Percentiles rank a stretch among this genome's conserved stretches.
Conservation (phyloP, 768 basidiomycete genomes). For the Trametes gibbosa region DNA sequence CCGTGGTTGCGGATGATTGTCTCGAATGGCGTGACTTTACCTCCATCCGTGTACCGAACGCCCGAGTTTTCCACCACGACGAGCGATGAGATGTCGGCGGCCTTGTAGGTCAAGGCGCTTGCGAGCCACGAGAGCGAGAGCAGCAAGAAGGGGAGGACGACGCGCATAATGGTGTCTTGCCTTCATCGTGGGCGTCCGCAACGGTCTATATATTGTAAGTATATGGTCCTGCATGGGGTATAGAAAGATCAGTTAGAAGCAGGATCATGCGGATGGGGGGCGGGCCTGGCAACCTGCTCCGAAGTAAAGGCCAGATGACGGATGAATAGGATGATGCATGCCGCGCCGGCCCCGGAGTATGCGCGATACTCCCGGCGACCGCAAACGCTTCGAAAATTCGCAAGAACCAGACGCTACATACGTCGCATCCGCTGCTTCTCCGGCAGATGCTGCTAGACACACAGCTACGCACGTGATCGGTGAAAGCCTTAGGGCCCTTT, state of each 20-base stretch:
- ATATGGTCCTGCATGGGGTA: background rate
- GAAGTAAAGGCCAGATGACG: background rate
- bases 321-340: background rate
- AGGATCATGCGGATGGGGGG: background rate
- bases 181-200: too few relatives aligned
- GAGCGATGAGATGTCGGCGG: conserved; percentile 57
- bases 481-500: too few relatives aligned
- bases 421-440: too few relatives aligned
- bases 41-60: conserved; percentile 42
- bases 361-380: background rate
- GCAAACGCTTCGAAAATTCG: background rate
- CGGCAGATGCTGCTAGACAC: too few relatives aligned
- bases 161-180: conserved; percentile 1
- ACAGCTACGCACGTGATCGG: too few relatives aligned
- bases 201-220: background rate
- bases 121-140: conserved; percentile 13
- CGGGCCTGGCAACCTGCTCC: background rate
- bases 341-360: background rate
- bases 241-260: background rate
- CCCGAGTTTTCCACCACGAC: conserved; percentile 51
- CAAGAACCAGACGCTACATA: too few relatives aligned
- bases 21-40: conserved; percentile 40
- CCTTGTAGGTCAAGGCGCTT: conserved; percentile 41
- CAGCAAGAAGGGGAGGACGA: conserved; percentile 10
- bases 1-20: conserved; percentile 53